These are phyloP conservation scores for Epichloe elymi DNA, from an alignment of 2,329 filamentous ascomycete genomes.

Conservation along the genomic window DNA sequence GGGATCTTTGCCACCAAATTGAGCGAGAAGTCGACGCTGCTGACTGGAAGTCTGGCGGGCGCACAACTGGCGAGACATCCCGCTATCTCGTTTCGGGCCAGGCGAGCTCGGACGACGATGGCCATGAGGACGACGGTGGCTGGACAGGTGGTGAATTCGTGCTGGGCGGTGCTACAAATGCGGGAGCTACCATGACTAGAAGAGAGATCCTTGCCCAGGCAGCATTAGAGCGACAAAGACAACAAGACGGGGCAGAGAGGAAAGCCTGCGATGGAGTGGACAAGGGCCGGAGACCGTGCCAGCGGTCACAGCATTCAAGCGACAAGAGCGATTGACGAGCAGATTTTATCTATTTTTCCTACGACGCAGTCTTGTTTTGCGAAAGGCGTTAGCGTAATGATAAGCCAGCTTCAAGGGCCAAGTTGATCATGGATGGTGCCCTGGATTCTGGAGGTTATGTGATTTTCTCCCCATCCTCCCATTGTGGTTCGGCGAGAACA, in stretches of 20 bases:
- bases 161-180: conserved; percentile 41
- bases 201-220: conserved; percentile 58
- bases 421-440: too few relatives aligned
- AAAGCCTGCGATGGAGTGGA: conserved; percentile 18
- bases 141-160: conserved; percentile 74
- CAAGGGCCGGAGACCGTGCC: conserved; percentile 17
- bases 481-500: conserved; percentile 68
- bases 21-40: conserved; percentile 71
- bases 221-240: conserved; percentile 22
- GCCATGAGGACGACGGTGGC: conserved; percentile 54
- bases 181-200: conserved; percentile 41
- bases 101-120: conserved; percentile 35
- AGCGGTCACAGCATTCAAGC: conserved; percentile 12
- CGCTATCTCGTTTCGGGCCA: conserved; percentile 39
- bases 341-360: background rate
- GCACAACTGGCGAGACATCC: conserved; percentile 51
- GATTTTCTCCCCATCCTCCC: conserved; percentile 51
- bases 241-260: conserved; percentile 19
- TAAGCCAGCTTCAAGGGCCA: too few relatives aligned
- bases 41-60: conserved; percentile 65
- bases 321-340: conserved; percentile 13
- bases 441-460: background rate
- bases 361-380: conserved; percentile 5
- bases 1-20: conserved; percentile 77
- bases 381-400: too few relatives aligned